Percentiles rank a stretch among this genome's conserved stretches.
These are phyloP conservation scores for Hypoxylon sp. DNA, from an alignment of 2,329 filamentous ascomycete species.

Conservation along the genomic window DNA sequence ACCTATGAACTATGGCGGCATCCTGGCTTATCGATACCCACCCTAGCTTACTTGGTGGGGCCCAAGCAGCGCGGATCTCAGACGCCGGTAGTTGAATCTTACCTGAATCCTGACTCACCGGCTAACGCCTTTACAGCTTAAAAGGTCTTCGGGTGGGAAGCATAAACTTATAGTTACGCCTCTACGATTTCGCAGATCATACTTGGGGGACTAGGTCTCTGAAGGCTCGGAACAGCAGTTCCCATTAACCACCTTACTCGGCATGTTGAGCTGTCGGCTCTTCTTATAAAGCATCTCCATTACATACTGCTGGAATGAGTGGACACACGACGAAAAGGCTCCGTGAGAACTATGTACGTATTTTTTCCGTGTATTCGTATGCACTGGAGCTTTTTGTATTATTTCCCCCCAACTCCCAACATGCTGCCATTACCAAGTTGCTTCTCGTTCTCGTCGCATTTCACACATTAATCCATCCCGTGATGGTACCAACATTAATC, in stretches of 20 bases:
- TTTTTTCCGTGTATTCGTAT: constrained; percentile 7
- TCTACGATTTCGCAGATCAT: neutral
- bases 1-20: neutral
- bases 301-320: too few relatives aligned
- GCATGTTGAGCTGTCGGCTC: neutral
- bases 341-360: neutral
- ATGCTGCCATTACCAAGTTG: constrained; percentile 24
- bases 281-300: neutral
- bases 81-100: neutral
- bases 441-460: constrained; percentile 22
- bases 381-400: constrained; percentile 35
- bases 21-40: neutral
- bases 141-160: neutral
- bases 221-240: neutral
- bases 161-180: neutral
- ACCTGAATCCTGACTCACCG: too few relatives aligned
- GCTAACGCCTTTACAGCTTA: neutral
- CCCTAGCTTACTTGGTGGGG: constrained; percentile 4
- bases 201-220: neutral
- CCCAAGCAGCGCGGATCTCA: neutral
- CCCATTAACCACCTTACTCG: neutral
- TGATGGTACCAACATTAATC: neutral
- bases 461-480: constrained; percentile 26
- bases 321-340: neutral
- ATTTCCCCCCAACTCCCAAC: constrained; percentile 30